Conservation (phyloP, 2,329 filamentous ascomycete species). For the Akanthomyces dipterigenus region DNA sequence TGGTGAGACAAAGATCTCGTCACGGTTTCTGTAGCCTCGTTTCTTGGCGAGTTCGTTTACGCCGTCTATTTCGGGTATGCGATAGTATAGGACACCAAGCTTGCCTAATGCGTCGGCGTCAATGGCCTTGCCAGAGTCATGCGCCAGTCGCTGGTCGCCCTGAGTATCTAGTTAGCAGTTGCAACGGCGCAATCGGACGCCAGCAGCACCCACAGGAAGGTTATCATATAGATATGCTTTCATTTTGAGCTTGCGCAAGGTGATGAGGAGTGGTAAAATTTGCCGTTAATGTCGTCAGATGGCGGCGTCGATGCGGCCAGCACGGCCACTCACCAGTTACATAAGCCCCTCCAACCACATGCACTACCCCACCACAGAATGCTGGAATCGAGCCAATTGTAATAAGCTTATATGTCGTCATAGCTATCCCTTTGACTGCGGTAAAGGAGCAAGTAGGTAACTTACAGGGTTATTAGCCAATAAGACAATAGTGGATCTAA, state of each 20-base stretch:
- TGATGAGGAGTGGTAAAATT: constrained; percentile 1
- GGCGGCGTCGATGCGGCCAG: not conserved
- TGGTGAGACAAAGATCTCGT: constrained; percentile 86
- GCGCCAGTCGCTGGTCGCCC: constrained; percentile 89
- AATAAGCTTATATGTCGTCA: not conserved
- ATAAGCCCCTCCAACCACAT: constrained; percentile 8
- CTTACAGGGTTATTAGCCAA: not conserved
- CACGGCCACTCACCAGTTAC: constrained; percentile 8
- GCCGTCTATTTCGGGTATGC: constrained; percentile 53
- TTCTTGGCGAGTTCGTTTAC: constrained; percentile 69
- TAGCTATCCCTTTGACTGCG: too few species aligned
- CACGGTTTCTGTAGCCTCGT: constrained; percentile 87
- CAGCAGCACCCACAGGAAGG: constrained; percentile 36
- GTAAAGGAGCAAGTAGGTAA: too few species aligned
- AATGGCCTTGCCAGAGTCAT: constrained; percentile 74
- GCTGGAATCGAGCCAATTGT: not conserved
- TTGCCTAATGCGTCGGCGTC: constrained; percentile 57
- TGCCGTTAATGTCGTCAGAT: not conserved
- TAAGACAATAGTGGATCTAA: not conserved
- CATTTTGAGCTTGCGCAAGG: constrained; percentile 32
- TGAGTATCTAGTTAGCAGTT: constrained; percentile 28
- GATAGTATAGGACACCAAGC: constrained; percentile 76
- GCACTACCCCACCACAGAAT: not conserved
- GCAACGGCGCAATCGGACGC: not conserved
- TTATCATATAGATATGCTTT: constrained; percentile 54